These are phyloP conservation scores for Penicillium herquei DNA, from an alignment of 495 filamentous ascomycete genomes.

Conservation along the genomic window DNA sequence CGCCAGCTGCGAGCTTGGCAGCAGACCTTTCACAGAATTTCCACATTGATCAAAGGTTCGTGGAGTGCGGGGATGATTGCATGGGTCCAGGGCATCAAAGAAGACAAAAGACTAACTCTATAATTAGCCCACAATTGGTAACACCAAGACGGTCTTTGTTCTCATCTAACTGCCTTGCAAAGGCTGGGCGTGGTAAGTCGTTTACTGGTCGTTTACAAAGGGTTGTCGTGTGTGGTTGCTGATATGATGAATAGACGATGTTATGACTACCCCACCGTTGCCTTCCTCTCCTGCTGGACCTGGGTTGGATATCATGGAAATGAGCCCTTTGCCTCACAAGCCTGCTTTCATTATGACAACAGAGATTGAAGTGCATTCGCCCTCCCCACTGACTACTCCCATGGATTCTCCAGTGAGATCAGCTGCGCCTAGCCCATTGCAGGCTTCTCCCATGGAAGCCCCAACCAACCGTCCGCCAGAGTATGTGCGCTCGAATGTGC, in stretches of 20 bases:
- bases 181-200: constrained; percentile 67
- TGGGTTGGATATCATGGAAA: constrained; percentile 84
- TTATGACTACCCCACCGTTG: constrained; percentile 78
- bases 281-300: constrained; percentile 72
- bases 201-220: not conserved
- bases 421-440: constrained; percentile 39
- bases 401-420: constrained; percentile 49
- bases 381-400: constrained; percentile 54
- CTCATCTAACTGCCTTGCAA: constrained; percentile 70
- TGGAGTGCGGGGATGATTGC: constrained; percentile 1
- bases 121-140: constrained; percentile 77
- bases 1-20: constrained; percentile 83
- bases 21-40: constrained; percentile 97
- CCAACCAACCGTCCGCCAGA: constrained; percentile 33
- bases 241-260: constrained; percentile 44
- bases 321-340: constrained; percentile 93
- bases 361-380: constrained; percentile 64
- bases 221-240: not conserved
- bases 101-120: constrained; percentile 24
- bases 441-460: constrained; percentile 55
- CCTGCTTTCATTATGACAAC: constrained; percentile 56
- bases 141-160: constrained; percentile 94
- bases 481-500: constrained; percentile 24
- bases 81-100: not conserved
- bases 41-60: constrained; percentile 84